Evolutionary conservation across 345 rosid species (phyloP).

Genomic region (Bretschneidera sinensis): DNA sequence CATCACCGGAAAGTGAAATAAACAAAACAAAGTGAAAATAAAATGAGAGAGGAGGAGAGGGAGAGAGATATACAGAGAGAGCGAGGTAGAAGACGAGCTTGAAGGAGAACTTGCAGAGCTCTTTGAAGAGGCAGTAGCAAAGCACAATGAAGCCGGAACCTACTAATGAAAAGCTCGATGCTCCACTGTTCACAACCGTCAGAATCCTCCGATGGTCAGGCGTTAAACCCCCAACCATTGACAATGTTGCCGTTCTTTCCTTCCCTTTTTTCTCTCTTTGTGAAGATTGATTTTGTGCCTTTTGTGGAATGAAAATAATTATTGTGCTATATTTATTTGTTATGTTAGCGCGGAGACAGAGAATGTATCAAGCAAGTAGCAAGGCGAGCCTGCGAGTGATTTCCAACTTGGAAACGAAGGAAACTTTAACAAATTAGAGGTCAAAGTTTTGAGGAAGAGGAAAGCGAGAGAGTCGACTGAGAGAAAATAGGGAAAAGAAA

Average conservation of each 20-base stretch:
- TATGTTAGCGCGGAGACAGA: too few relatives aligned
- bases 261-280: too few relatives aligned
- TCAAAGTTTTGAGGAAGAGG: too few relatives aligned
- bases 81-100: constrained; percentile 98
- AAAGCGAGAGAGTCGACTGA: too few relatives aligned
- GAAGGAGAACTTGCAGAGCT: constrained; percentile 95
- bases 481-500: too few relatives aligned
- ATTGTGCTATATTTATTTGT: too few relatives aligned
- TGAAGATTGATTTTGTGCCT: too few relatives aligned
- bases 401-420: too few relatives aligned
- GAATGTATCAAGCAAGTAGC: too few relatives aligned
- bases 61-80: constrained; percentile 51
- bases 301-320: too few relatives aligned
- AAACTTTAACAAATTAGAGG: too few relatives aligned
- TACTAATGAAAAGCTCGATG: constrained; percentile 73
- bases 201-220: constrained; percentile 51
- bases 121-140: constrained; percentile 85
- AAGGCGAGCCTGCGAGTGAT: too few relatives aligned
- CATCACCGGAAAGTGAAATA: neutral
- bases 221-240: constrained; percentile 41
- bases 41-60: neutral
- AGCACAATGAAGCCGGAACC: constrained; percentile 89
- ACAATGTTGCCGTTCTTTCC: constrained; percentile 23
- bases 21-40: neutral
- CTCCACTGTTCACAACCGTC: constrained; percentile 59